Base-by-base conservation (phyloP, 345 rosid species). In the Iberis pinnata region DNA sequence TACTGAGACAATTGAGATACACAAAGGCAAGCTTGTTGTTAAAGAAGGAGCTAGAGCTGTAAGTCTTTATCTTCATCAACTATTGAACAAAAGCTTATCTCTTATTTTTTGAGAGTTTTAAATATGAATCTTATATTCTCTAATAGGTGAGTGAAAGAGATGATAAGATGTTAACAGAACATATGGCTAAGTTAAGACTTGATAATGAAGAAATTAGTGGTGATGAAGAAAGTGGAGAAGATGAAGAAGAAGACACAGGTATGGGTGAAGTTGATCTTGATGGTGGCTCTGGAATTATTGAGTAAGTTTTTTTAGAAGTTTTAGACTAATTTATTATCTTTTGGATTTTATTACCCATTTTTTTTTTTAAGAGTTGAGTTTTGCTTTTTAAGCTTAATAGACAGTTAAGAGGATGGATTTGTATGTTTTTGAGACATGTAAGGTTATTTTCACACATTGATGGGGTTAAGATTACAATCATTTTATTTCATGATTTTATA, bases 11-110 rank as follows among this genome's bases (percentile, higher is more conserved):
- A 86, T 93, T 16, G 95, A 81, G 64, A 50, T 64, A 57, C 94
- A 93, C 68, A 93, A 77, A 73, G 99, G 99, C 33, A 93, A 83
- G 72, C 95, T 93, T 45, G 43, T 43, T 16, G 85, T 88, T 53
- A 86, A 93, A 75, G 97, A 93, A 65, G 78, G 72, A 25, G 83
- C 99, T 2, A 78, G 99, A 86, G 99, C 94, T 12, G 99, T 93
- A 69, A 77, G 94, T 75, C 1, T 45, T 38, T 15, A 18, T 14
- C 56, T 61, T 50, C 10, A 61, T 40, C n/a, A 32, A 51, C 41
- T 46, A 27, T 42, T 31, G 16, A 15, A n/a, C n/a, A n/a, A n/a
- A n/a, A 37, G 47, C 41, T 29, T 37, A 16, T 10, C 19, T 58
- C 18, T 26, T 44, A 32, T 22, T n/a, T n/a, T n/a, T 13, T 12